Conservation (phyloP, 2,329 filamentous ascomycete genomes). For the Achaetomium macrosporum region DNA sequence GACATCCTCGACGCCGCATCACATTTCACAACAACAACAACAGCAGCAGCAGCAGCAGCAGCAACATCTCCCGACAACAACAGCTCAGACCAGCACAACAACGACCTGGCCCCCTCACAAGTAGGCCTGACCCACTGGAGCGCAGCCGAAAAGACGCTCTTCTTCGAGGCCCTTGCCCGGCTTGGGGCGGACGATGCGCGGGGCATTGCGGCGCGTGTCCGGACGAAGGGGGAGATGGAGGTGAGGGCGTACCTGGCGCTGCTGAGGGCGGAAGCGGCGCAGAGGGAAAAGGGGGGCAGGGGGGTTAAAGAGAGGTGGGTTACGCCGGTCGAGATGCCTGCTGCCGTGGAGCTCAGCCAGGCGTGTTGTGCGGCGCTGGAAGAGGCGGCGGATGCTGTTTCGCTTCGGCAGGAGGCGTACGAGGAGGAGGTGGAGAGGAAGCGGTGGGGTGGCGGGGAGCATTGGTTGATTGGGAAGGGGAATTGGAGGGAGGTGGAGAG, state of each 20-base stretch:
- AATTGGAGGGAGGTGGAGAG: slow-evolving; percentile 47
- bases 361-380: slow-evolving; percentile 63
- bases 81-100: slow-evolving; percentile 16
- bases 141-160: slow-evolving; percentile 58
- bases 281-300: slow-evolving; percentile 32
- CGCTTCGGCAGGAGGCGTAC: slow-evolving; percentile 55
- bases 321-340: slow-evolving; percentile 52
- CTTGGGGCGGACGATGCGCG: slow-evolving; percentile 58
- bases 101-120: slow-evolving; percentile 44
- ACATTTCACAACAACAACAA: slow-evolving; percentile 25
- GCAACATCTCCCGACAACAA: slow-evolving; percentile 9
- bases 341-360: slow-evolving; percentile 65
- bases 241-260: slow-evolving; percentile 63
- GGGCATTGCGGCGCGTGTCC: slow-evolving; percentile 57
- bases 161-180: slow-evolving; percentile 61
- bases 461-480: slow-evolving; percentile 57
- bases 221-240: slow-evolving; percentile 69
- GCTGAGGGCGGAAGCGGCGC: slow-evolving; percentile 42
- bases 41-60: no score
- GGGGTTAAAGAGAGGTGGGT: slow-evolving; percentile 25
- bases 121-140: slow-evolving; percentile 69
- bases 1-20: slow-evolving; percentile 50
- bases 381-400: slow-evolving; percentile 59
- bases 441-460: slow-evolving; percentile 48
- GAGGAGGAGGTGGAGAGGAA: slow-evolving; percentile 55